Evolutionary conservation across 2,329 filamentous ascomycete genomes (phyloP), one percentile per base, ranked within the genome.

Genomic region (Ceratocystiopsis sp.): DNA sequence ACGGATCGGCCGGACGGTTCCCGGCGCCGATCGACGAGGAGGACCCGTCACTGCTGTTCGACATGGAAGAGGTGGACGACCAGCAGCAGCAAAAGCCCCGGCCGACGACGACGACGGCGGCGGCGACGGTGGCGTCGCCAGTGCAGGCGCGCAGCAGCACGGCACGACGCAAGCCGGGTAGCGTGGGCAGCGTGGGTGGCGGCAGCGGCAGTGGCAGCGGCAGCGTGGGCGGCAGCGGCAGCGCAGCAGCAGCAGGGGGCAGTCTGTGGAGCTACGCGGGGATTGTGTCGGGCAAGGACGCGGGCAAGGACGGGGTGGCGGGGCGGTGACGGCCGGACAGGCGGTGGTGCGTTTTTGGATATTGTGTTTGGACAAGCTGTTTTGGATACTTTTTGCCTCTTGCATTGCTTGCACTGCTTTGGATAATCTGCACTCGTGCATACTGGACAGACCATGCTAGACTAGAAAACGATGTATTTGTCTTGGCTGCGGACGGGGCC

Each of bases 1-100:
- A 21, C 21, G 21, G 21, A 21, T 60, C 61, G 35, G 71, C 66
- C 35, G 71, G 71, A 17, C 63, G 75, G 15, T 77, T 76, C 54
- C 74, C 74, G 2, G 78, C 73, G 1, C 74, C 74, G 3, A 78
- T 79, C 48, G 74, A 78, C 46, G 75, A 78, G 53, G 75, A 79
- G 51, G 73, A 78, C 44, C 64, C 71, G 4, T 68, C 73, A 21
- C 77, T 78, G 49, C 70, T 79, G 14, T 79, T 79, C 54, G 72
- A 63, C 53, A 78, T 79, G 74, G 75, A 79, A 50, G 72, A 75
- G 44, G 71, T 73, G 21, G 70, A 72, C 18, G 72, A 75, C 32
- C 29, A 40, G 37, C 33, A 21, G 4, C 21, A 21, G n/a, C n/a
- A n/a, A n/a, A n/a, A n/a, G n/a, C n/a, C n/a, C n/a, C n/a, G n/a